These are phyloP conservation scores for Setomelanomma holmii DNA, from an alignment of 2,329 filamentous ascomycete genomes.

Conservation along the genomic window DNA sequence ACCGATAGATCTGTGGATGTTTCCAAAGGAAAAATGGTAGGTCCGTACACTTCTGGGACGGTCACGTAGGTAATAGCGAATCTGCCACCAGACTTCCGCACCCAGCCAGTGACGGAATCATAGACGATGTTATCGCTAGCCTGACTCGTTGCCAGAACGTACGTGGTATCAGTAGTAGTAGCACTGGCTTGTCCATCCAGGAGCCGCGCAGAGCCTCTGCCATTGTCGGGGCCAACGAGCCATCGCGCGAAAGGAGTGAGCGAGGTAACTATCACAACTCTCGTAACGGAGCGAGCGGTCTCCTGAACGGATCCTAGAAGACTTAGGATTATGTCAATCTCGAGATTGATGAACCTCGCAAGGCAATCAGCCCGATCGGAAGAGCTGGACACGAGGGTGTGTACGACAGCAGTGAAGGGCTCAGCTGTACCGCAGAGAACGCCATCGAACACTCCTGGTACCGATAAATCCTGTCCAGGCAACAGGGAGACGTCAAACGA, in stretches of 20 bases:
- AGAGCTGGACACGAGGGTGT: constrained; percentile 25
- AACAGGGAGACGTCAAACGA: constrained; percentile 31
- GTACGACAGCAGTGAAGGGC: constrained; percentile 36
- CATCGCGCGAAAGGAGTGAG: constrained; percentile 35
- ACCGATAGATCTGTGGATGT: constrained; percentile 35
- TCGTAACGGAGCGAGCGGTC: constrained; percentile 20
- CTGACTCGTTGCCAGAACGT: constrained; percentile 33
- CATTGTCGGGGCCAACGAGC: constrained; percentile 26
- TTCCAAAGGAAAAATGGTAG: constrained; percentile 24
- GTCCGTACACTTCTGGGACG: constrained; percentile 35
- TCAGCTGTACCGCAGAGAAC: constrained; percentile 21
- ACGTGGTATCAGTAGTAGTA: constrained; percentile 28
- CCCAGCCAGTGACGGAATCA: constrained; percentile 29
- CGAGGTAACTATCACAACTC: constrained; percentile 33
- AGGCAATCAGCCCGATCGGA: constrained; percentile 36
- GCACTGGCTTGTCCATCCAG: constrained; percentile 8
- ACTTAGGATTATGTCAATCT: constrained; percentile 24
- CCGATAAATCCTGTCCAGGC: constrained; percentile 13
- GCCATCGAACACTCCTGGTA: constrained; percentile 26
- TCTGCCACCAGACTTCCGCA: constrained; percentile 17
- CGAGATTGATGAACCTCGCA: constrained; percentile 31
- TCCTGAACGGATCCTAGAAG: constrained; percentile 28
- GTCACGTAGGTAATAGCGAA: constrained; percentile 36
- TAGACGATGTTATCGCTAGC: constrained; percentile 35
- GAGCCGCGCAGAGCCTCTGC: constrained; percentile 8